Evolutionary conservation across 441 rosid species (phyloP).

Genomic region (Adansonia rubrostipa): DNA sequence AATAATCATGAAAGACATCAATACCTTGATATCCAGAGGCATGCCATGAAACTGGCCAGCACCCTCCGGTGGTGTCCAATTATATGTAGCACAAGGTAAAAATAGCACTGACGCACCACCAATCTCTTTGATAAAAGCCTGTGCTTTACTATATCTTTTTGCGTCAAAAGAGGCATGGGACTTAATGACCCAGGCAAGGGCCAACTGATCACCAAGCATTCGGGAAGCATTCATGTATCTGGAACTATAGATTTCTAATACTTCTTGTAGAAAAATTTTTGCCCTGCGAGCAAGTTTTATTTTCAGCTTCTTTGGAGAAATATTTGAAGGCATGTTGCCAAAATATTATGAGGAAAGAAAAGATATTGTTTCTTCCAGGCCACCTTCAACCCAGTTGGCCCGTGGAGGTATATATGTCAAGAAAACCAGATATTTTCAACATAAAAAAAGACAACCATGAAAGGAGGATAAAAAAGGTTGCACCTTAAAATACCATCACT

Average conservation of each 20-base stretch:
- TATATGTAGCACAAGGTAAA: constrained; percentile 78
- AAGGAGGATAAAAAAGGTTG: constrained; percentile 1
- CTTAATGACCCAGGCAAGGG: constrained; percentile 74
- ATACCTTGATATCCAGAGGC: constrained; percentile 95
- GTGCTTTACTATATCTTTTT: constrained; percentile 64
- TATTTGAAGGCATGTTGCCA: background rate
- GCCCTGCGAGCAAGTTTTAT: constrained; percentile 58
- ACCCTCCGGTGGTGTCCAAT: constrained; percentile 99
- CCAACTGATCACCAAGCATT: constrained; percentile 96
- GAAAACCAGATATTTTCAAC: background rate
- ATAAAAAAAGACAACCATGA: background rate
- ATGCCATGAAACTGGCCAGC: constrained; percentile 98
- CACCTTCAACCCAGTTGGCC: background rate
- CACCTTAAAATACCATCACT: constrained; percentile 76
- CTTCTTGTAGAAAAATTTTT: constrained; percentile 61
- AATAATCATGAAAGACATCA: background rate
- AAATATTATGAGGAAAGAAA: background rate
- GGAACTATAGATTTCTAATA: constrained; percentile 70
- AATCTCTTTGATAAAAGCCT: constrained; percentile 64
- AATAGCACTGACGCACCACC: constrained; percentile 67
- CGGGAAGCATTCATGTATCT: constrained; percentile 79
- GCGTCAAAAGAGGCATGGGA: constrained; percentile 66
- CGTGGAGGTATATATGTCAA: background rate
- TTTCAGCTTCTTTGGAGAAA: constrained; percentile 14
- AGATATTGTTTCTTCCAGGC: background rate